phyloP scores from a whole-genome alignment of 345 rosid species.

The Triadica sebifera region DNA sequence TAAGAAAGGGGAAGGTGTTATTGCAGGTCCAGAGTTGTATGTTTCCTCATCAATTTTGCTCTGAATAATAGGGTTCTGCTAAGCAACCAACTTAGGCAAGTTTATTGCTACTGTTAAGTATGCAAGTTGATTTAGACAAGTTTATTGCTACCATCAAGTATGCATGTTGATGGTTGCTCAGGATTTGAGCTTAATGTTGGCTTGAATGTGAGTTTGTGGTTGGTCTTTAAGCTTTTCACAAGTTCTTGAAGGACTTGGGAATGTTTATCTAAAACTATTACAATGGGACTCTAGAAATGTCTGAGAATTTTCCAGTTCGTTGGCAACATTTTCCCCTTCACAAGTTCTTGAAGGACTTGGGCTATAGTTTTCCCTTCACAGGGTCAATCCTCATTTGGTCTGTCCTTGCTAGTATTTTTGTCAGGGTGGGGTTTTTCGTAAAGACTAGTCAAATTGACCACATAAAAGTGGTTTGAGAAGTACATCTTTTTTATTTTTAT shows the following conservation, averaged over 20 bases:
- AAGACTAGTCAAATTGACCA: too few species aligned
- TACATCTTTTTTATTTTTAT: too few species aligned
- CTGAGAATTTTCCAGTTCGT: too few species aligned
- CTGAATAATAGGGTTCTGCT: background rate
- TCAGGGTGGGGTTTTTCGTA: too few species aligned
- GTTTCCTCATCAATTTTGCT: background rate
- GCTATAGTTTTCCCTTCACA: too few species aligned
- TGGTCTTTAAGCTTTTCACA: background rate
- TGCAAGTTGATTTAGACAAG: background rate
- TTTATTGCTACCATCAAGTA: background rate
- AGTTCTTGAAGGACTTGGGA: background rate
- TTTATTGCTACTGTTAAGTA: too few species aligned
- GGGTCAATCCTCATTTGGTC: too few species aligned
- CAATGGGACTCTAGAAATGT: background rate
- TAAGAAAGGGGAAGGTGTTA: background rate
- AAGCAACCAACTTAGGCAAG: background rate
- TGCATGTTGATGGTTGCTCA: background rate
- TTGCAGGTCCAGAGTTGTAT: background rate
- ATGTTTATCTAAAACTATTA: background rate
- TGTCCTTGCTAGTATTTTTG: too few species aligned
- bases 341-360: too few species aligned
- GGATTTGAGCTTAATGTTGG: background rate
- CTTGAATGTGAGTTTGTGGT: background rate
- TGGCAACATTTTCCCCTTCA: too few species aligned
- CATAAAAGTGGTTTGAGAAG: too few species aligned